Conservation (phyloP, 1,284 basidiomycete genomes). For the Grifola frondosa region DNA sequence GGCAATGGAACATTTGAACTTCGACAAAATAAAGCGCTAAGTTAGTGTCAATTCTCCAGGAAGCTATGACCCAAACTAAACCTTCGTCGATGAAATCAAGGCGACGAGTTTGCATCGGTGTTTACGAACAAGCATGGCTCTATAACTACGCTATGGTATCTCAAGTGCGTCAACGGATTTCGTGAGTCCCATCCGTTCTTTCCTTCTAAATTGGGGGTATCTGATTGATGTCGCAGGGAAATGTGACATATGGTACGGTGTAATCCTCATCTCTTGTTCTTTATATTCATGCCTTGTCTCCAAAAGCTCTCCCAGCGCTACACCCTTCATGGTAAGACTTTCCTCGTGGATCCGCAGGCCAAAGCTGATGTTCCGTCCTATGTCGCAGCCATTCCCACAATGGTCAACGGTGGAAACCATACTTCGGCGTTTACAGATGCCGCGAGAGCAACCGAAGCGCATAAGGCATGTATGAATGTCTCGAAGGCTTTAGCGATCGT, state of each 20-base stretch:
- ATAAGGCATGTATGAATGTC: slow-evolving; percentile 54
- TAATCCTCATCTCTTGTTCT: slow-evolving; percentile 2
- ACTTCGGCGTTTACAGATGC: slow-evolving; percentile 63
- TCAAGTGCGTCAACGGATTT: slow-evolving; percentile 31
- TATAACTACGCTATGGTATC: slow-evolving; percentile 26
- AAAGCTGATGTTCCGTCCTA: too few relatives aligned
- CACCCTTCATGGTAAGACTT: slow-evolving; percentile 57
- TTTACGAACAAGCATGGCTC: slow-evolving; percentile 25
- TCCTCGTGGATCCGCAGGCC: too few relatives aligned
- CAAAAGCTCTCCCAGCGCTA: slow-evolving; percentile 58
- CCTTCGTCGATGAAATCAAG: slow-evolving; percentile 10
- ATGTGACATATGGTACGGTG: slow-evolving; percentile 65
- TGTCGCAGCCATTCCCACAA: slow-evolving; percentile 72
- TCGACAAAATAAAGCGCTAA: slow-evolving; percentile 59
- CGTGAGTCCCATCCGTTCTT: slow-evolving; percentile 15
- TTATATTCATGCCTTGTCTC: background rate
- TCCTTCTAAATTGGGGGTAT: background rate
- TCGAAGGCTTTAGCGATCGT: slow-evolving; percentile 62
- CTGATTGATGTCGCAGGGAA: slow-evolving; percentile 47
- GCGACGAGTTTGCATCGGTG: slow-evolving; percentile 29
- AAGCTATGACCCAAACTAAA: background rate
- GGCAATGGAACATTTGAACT: slow-evolving; percentile 44
- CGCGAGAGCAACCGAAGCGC: slow-evolving; percentile 60
- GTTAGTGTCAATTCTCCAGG: slow-evolving; percentile 33
- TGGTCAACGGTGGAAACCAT: slow-evolving; percentile 63